Evolutionary conservation across 169 alveolate genomes (phyloP).

Genomic region (Plasmodium gaboni): DNA sequence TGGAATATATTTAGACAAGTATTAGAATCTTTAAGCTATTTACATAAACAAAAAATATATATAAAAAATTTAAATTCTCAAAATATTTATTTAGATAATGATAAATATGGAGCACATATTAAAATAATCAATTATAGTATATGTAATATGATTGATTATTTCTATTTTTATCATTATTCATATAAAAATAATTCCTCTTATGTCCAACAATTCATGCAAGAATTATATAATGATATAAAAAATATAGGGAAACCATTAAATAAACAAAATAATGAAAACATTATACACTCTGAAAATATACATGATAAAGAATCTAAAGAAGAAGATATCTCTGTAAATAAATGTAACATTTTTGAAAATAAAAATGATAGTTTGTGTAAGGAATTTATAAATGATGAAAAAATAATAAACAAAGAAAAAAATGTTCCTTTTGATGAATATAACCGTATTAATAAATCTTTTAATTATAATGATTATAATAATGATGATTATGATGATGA

Average conservation of each 20-base stretch:
- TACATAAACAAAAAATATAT: constrained; percentile 48
- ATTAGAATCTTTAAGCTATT: constrained; percentile 47
- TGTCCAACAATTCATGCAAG: constrained; percentile 4
- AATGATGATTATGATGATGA: background rate
- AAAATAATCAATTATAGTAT: constrained; percentile 65
- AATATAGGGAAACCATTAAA: too few relatives aligned
- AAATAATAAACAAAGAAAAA: background rate
- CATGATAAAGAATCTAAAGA: background rate
- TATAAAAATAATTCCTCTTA: constrained; percentile 20
- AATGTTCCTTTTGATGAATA: background rate
- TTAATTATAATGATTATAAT: constrained; percentile 5
- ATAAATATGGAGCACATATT: constrained; percentile 54
- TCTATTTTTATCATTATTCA: constrained; percentile 45
- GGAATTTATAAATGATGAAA: background rate
- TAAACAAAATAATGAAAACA: background rate
- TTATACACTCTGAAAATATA: too few relatives aligned
- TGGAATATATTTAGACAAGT: constrained; percentile 67
- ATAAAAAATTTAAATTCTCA: constrained; percentile 40
- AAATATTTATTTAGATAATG: constrained; percentile 49
- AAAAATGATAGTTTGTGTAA: background rate
- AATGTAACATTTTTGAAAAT: background rate
- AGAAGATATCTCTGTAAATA: background rate
- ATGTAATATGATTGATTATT: constrained; percentile 37
- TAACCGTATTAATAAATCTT: background rate
- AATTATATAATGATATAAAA: background rate